phyloP scores from a whole-genome alignment of 495 filamentous ascomycete genomes.

The Podospora bellae-mahoneyi region DNA sequence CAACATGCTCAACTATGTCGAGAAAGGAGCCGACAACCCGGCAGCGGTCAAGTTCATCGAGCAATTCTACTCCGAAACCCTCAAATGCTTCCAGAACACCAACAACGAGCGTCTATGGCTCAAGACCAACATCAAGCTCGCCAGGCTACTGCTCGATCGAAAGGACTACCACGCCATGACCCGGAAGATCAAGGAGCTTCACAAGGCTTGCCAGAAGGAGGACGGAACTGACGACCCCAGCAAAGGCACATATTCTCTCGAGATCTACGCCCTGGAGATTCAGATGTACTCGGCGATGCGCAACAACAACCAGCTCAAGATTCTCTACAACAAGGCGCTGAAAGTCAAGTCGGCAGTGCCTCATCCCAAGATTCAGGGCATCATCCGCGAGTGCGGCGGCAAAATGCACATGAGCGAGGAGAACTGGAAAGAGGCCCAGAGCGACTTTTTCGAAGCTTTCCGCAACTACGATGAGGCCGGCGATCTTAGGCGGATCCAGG shows the following conservation, averaged over 20 bases:
- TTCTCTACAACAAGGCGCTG: slow-evolving; percentile 83
- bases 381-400: slow-evolving; percentile 96
- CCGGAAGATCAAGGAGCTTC: slow-evolving; percentile 82
- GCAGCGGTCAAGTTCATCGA: slow-evolving; percentile 81
- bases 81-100: slow-evolving; percentile 91
- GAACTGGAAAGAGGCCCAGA: slow-evolving; percentile 96
- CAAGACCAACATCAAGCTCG: slow-evolving; percentile 97
- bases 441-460: slow-evolving; percentile 98
- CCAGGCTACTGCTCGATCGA: slow-evolving; percentile 82
- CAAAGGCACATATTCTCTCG: slow-evolving; percentile 93
- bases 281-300: slow-evolving; percentile 97
- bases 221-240: slow-evolving; percentile 91
- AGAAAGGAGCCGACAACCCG: slow-evolving; percentile 82
- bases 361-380: slow-evolving; percentile 97
- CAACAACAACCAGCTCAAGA: slow-evolving; percentile 96
- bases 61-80: slow-evolving; percentile 88
- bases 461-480: slow-evolving; percentile 98
- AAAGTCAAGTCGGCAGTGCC: slow-evolving; percentile 91
- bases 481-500: slow-evolving; percentile 91
- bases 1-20: slow-evolving; percentile 98
- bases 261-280: slow-evolving; percentile 95
- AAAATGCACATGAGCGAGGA: slow-evolving; percentile 99
- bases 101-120: slow-evolving; percentile 98
- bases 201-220: slow-evolving; percentile 81
- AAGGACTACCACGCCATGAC: slow-evolving; percentile 80